Percentiles rank a stretch among this genome's conserved stretches.
Evolutionary conservation across 2,329 filamentous ascomycete genomes (phyloP).

Genomic region (Penicillium verrucosum): DNA sequence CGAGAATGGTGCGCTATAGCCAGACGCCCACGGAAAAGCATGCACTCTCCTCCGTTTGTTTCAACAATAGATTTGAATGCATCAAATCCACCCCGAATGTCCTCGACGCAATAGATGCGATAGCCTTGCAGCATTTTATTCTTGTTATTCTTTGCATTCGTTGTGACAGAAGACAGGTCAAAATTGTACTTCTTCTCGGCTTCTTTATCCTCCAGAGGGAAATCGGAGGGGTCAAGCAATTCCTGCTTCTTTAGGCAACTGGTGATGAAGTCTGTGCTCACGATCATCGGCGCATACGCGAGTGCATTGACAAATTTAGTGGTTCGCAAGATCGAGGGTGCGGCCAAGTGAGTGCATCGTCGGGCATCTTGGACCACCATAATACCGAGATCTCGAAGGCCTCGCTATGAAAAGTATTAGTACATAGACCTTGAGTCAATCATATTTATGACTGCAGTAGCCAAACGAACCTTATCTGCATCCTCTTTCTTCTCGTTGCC

Average conservation of each 20-base stretch:
- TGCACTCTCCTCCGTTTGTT: slow-evolving; percentile 82
- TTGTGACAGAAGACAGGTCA: slow-evolving; percentile 64
- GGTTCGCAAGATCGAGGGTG: slow-evolving; percentile 81
- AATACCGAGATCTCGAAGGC: slow-evolving; percentile 79
- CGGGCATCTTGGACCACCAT: slow-evolving; percentile 71
- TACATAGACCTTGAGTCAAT: background rate
- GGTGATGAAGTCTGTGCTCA: slow-evolving; percentile 76
- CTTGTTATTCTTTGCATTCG: slow-evolving; percentile 70
- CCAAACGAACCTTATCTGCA: slow-evolving; percentile 66
- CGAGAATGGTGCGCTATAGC: slow-evolving; percentile 65
- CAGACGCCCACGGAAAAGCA: slow-evolving; percentile 70
- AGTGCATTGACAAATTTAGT: slow-evolving; percentile 90
- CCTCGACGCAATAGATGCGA: slow-evolving; percentile 78
- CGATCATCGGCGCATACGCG: slow-evolving; percentile 72
- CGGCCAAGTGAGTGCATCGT: slow-evolving; percentile 80
- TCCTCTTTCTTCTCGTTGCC: slow-evolving; percentile 67
- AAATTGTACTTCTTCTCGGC: slow-evolving; percentile 71
- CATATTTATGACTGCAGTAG: background rate
- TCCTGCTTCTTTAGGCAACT: slow-evolving; percentile 67
- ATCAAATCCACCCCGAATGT: slow-evolving; percentile 75
- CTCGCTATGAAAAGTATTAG: slow-evolving; percentile 54
- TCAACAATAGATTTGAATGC: slow-evolving; percentile 83
- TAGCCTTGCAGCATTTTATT: slow-evolving; percentile 71
- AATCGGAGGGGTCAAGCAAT: slow-evolving; percentile 62
- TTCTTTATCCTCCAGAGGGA: slow-evolving; percentile 66